Conservation (phyloP, 1,284 basidiomycete genomes). For the Pyrrhoderma lamaoense region DNA sequence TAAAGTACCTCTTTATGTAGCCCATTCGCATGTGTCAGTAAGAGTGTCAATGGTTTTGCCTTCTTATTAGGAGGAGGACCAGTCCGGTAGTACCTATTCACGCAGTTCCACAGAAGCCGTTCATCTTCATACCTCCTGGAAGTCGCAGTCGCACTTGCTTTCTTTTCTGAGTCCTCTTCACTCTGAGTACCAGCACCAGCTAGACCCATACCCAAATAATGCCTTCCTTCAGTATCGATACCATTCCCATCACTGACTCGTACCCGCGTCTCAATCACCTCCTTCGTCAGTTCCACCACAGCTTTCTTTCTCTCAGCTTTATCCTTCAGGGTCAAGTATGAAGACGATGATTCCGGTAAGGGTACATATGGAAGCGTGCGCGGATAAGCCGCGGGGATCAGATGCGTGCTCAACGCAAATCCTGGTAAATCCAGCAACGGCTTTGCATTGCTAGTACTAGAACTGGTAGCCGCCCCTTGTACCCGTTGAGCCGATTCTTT, state of each 20-base stretch:
- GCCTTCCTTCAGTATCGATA: background rate
- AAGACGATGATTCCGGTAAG: conserved; percentile 25
- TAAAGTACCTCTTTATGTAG: conserved; percentile 29
- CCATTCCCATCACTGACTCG: background rate
- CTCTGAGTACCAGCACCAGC: no score
- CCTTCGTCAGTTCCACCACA: background rate
- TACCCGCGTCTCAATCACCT: background rate
- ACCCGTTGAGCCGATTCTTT: background rate
- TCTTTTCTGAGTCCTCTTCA: no score
- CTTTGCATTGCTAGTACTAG: no score
- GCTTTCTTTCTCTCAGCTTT: conserved; percentile 10
- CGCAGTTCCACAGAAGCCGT: conserved; percentile 26
- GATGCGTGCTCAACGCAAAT: conserved; percentile 46
- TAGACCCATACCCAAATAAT: no score
- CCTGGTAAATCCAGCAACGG: no score
- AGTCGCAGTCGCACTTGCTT: no score
- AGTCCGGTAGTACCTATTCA: conserved; percentile 28
- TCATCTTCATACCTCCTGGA: background rate
- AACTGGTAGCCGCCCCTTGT: no score
- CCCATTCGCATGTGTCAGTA: conserved; percentile 31
- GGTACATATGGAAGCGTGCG: conserved; percentile 44
- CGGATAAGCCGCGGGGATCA: conserved; percentile 67
- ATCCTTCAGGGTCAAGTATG: background rate
- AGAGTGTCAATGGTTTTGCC: conserved; percentile 24
- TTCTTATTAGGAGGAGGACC: background rate